Evolutionary conservation across 2,329 filamentous ascomycete species (phyloP).

Genomic region (Chaetothyriales sp.): DNA sequence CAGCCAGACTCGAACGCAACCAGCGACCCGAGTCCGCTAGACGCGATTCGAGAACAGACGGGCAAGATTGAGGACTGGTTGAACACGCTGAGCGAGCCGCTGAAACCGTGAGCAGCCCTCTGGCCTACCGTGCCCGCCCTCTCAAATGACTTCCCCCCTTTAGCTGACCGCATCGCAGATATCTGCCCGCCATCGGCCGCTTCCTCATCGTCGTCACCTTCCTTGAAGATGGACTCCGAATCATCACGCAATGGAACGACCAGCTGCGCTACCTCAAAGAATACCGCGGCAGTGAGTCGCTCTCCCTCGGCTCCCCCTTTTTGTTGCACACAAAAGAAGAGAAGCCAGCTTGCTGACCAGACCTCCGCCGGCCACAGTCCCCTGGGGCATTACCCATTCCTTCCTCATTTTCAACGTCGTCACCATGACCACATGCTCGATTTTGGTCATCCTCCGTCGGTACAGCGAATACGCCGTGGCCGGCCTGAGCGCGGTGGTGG

Average conservation of each 20-base stretch:
- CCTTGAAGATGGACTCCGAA: slow-evolving; percentile 87
- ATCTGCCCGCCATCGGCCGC: slow-evolving; percentile 85
- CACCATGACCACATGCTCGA: slow-evolving; percentile 69
- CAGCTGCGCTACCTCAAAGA: slow-evolving; percentile 86
- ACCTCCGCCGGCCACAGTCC: slow-evolving; percentile 43
- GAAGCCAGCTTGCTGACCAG: background rate
- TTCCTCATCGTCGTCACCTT: slow-evolving; percentile 98
- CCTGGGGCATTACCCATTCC: slow-evolving; percentile 70
- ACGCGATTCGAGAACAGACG: slow-evolving; percentile 82
- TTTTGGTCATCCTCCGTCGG: slow-evolving; percentile 78
- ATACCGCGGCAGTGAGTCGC: slow-evolving; percentile 68
- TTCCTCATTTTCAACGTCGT: slow-evolving; percentile 86
- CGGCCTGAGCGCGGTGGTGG: slow-evolving; percentile 77
- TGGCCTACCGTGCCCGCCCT: slow-evolving; percentile 2
- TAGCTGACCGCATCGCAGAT: slow-evolving; percentile 37
- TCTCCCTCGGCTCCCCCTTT: slow-evolving; percentile 80
- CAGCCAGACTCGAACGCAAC: slow-evolving; percentile 44
- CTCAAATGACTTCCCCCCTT: slow-evolving; percentile 10
- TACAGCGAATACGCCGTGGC: slow-evolving; percentile 84
- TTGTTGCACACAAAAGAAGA: slow-evolving; percentile 1
- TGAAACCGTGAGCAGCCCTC: slow-evolving; percentile 69
- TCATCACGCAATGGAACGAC: slow-evolving; percentile 93
- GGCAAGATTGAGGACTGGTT: slow-evolving; percentile 95
- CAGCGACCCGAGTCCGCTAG: slow-evolving; percentile 61
- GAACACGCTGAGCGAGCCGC: slow-evolving; percentile 71